A percentile compares a stretch with the other conserved stretches of the same genome.
Conservation (phyloP, 2,329 filamentous ascomycete species). For the Tolypocladium sp. region DNA sequence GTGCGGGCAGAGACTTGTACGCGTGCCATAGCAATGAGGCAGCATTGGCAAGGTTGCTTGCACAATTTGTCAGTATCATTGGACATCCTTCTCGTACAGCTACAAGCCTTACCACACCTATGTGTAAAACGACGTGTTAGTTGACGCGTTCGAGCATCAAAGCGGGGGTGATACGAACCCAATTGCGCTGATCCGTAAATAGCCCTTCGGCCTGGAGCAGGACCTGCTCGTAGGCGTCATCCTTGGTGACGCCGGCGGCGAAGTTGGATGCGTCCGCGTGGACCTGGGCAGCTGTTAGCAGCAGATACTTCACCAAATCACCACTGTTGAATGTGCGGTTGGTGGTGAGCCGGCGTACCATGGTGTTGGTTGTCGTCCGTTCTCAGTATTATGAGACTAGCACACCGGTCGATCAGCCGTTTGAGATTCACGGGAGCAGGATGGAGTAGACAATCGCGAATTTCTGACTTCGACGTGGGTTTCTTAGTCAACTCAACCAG, state of each 20-base stretch:
- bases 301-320: neutral
- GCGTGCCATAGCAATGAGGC: slow-evolving; percentile 73
- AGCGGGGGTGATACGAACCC: slow-evolving; percentile 43
- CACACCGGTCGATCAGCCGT: neutral
- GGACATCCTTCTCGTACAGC: neutral
- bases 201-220: slow-evolving; percentile 60
- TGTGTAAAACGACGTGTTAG: neutral
- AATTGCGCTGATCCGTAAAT: slow-evolving; percentile 66
- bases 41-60: slow-evolving; percentile 67
- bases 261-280: slow-evolving; percentile 77
- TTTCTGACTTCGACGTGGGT: neutral
- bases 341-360: neutral
- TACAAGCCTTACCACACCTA: slow-evolving; percentile 12
- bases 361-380: neutral
- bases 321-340: neutral
- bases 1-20: slow-evolving; percentile 60
- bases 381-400: neutral
- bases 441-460: neutral
- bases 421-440: neutral
- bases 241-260: slow-evolving; percentile 54
- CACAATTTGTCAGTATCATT: neutral
- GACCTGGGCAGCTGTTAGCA: slow-evolving; percentile 35
- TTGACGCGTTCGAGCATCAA: neutral
- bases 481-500: slow-evolving; percentile 2
- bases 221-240: slow-evolving; percentile 66